These are phyloP conservation scores for Mycena olivaceomarginata DNA, from an alignment of 768 basidiomycete genomes.

Conservation along the genomic window DNA sequence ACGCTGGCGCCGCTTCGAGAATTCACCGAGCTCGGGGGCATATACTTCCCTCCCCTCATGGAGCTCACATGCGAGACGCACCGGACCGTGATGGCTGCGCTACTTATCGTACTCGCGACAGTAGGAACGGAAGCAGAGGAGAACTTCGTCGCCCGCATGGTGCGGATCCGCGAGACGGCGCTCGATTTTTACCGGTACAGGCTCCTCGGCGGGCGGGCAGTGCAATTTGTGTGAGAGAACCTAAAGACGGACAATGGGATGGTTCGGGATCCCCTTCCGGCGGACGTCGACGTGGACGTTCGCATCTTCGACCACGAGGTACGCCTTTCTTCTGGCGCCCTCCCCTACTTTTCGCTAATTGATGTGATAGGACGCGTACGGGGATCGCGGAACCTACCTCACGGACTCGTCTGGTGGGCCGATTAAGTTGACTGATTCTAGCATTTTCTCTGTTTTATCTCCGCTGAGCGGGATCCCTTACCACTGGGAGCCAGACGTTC, in stretches of 20 bases:
- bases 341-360: neutral
- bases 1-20: constrained; percentile 80
- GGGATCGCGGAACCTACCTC: constrained; percentile 82
- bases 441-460: constrained; percentile 83
- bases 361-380: constrained; percentile 50
- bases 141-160: constrained; percentile 62
- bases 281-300: constrained; percentile 64
- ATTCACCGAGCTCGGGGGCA: constrained; percentile 87
- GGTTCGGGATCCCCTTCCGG: neutral
- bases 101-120: constrained; percentile 87
- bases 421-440: constrained; percentile 71
- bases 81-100: constrained; percentile 85
- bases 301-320: constrained; percentile 91
- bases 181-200: constrained; percentile 73
- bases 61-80: constrained; percentile 89
- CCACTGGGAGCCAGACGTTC: too few species aligned
- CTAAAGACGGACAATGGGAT: constrained; percentile 50
- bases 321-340: constrained; percentile 42
- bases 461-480: constrained; percentile 71
- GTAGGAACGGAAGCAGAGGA: constrained; percentile 58
- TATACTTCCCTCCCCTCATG: constrained; percentile 80
- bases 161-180: constrained; percentile 66
- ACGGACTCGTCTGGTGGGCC: constrained; percentile 72
- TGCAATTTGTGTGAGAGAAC: constrained; percentile 95
- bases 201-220: constrained; percentile 66